phyloP scores from a whole-genome alignment of 176 grass and related monocot species.

The Rhynchospora pubera region DNA sequence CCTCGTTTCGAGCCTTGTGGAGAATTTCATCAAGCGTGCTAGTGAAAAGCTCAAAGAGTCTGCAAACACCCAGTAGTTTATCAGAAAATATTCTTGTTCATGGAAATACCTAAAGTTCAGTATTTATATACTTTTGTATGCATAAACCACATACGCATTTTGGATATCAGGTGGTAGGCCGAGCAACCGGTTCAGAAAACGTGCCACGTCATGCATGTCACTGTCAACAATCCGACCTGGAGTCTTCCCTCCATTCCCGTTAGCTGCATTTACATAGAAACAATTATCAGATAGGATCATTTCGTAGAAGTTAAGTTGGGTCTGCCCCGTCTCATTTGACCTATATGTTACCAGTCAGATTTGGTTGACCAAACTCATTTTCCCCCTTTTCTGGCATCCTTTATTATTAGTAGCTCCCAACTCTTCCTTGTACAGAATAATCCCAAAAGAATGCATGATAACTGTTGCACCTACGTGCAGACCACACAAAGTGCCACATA shows the following conservation, averaged over 20 bases:
- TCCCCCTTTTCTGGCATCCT: too few relatives aligned
- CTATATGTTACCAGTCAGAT: not conserved
- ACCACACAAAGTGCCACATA: too few relatives aligned
- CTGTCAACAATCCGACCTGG: conserved; percentile 89
- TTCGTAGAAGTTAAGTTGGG: not conserved
- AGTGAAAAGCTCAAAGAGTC: conserved; percentile 91
- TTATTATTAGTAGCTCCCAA: not conserved
- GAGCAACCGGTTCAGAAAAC: conserved; percentile 92
- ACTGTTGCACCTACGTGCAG: too few relatives aligned
- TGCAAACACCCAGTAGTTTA: conserved; percentile 33
- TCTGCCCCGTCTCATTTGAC: not conserved
- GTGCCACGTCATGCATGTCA: conserved; percentile 97
- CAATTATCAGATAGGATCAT: not conserved
- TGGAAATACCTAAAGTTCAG: not conserved
- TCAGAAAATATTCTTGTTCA: conserved; percentile 18
- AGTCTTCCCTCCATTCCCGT: conserved; percentile 62
- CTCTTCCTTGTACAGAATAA: not conserved
- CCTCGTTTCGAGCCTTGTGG: conserved; percentile 83
- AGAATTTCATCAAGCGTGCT: conserved; percentile 73
- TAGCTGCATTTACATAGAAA: conserved; percentile 41
- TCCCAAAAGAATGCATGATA: not conserved
- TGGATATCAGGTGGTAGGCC: conserved; percentile 84
- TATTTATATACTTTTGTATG: conserved; percentile 11
- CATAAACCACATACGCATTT: conserved; percentile 45
- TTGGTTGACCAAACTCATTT: not conserved